Base-by-base conservation (phyloP, 495 filamentous ascomycete species). In the Aspergillus cavernicola region DNA sequence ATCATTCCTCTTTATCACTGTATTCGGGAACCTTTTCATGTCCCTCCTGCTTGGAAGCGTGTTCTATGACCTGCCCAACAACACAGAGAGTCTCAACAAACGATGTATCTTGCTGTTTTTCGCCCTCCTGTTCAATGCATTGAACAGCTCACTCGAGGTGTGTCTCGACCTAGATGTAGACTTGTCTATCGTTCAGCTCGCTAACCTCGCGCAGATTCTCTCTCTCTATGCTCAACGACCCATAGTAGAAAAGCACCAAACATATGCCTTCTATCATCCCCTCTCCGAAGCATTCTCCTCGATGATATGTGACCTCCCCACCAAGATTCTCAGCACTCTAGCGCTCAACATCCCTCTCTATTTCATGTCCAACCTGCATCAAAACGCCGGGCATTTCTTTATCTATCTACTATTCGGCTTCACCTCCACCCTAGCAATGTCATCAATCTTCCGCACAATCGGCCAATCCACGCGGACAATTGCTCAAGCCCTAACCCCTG, bases 61-160 rank as follows among this genome's bases (percentile, higher is more conserved):
- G 47, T 97, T 95, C 74, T 96, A 83, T 72, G 88, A 96, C 57
- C 65, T 95, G 19, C 64, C 78, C 19, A 66, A 60, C 2, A 74
- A 75, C 26, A 89, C 89, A 5, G 60, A 65, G 18, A 88, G 82
- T 66, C 92, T 97, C 72, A 97, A 84, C 71, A 80, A 83, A 58
- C 81, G 89, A 42, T 90, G 89, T 47, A 88, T 88, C 51, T 74
- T 97, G 28, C 76, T 97, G 31, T 97, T 97, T 82, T 96, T 97
- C 61, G 89, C 90, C 53, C 85, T 43, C 43, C 9, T 23, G 19
- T 22, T 41, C 19, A 41, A 41, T 36, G 50, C 38, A 4, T 4
- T 47, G 19, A 18, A 49, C 19, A 22, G 31, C 18, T 37, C 0
- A 72, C 15, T 23, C 32, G 48, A 87, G 35, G 35, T 38, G 10